phyloP scores from a whole-genome alignment of 306 rosid species.

The Cicer cuneatum region DNA sequence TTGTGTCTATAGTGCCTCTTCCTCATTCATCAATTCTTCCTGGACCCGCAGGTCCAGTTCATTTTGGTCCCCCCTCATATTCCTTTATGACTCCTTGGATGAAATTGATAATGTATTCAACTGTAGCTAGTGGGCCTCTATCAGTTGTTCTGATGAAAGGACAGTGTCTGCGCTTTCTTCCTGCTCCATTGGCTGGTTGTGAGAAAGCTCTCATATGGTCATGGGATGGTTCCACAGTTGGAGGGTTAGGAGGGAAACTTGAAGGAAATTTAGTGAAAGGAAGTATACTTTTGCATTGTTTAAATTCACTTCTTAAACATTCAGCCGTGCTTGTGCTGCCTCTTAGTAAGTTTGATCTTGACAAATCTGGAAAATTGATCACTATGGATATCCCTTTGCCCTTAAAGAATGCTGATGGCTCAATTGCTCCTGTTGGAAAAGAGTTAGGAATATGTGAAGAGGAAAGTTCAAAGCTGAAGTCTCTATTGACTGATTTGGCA shows the following conservation, averaged over 20 bases:
- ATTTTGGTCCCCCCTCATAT: conserved; percentile 96
- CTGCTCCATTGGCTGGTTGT: conserved; percentile 97
- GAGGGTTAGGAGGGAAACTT: conserved; percentile 93
- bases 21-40: conserved; percentile 96
- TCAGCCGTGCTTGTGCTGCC: conserved; percentile 97
- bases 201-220: conserved; percentile 98
- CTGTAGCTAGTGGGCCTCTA: conserved; percentile 79
- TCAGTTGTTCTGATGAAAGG: conserved; percentile 98
- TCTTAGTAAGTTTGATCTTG: conserved; percentile 79
- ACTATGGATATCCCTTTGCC: conserved; percentile 94
- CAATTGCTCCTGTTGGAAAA: conserved; percentile 63
- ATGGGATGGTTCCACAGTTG: conserved; percentile 91
- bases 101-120: conserved; percentile 85
- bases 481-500: conserved; percentile 66
- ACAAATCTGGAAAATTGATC: conserved; percentile 69
- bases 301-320: conserved; percentile 85
- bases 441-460: conserved; percentile 69
- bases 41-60: conserved; percentile 77
- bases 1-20: conserved; percentile 94
- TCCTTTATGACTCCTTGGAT: conserved; percentile 97
- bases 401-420: conserved; percentile 80
- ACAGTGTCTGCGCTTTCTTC: conserved; percentile 88
- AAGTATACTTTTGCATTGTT: conserved; percentile 79
- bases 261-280: conserved; percentile 91
- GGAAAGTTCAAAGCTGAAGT: conserved; percentile 67